These are phyloP conservation scores for Thermothelomyces thermophilus DNA, from an alignment of 2,329 filamentous ascomycete genomes.

Conservation along the genomic window DNA sequence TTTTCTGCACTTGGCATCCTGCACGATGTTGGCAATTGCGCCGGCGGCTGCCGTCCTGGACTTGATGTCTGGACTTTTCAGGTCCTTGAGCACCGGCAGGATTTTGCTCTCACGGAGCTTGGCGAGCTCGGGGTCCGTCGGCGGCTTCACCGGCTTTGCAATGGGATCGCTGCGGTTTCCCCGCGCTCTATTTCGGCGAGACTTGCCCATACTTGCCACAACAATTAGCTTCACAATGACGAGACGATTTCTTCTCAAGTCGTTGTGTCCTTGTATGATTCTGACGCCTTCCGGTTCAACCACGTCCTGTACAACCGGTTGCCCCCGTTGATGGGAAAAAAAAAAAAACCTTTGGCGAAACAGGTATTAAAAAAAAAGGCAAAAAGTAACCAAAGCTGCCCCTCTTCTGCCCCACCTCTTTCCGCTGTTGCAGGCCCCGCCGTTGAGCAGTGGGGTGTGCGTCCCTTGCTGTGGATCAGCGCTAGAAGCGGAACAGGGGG, in stretches of 20 bases:
- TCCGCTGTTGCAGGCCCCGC: not conserved
- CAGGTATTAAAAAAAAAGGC: not conserved
- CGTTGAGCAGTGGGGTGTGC: not conserved
- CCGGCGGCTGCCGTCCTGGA: slow-evolving; percentile 52
- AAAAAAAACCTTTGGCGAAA: slow-evolving; percentile 3
- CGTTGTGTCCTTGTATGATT: not conserved
- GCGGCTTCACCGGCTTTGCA: slow-evolving; percentile 52
- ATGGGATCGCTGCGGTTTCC: slow-evolving; percentile 49
- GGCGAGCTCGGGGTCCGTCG: slow-evolving; percentile 56
- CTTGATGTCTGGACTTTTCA: slow-evolving; percentile 53
- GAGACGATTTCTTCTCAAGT: too few relatives aligned
- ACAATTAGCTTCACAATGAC: too few relatives aligned
- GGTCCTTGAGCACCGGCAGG: slow-evolving; percentile 54
- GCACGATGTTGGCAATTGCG: slow-evolving; percentile 55
- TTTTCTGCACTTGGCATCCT: slow-evolving; percentile 56
- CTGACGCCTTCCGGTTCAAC: not conserved
- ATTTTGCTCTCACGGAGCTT: slow-evolving; percentile 58
- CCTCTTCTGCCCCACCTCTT: slow-evolving; percentile 6
- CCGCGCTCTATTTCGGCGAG: slow-evolving; percentile 47
- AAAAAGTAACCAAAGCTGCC: slow-evolving; percentile 1
- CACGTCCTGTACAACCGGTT: not conserved
- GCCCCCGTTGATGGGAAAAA: not conserved
- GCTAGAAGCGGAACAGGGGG: too few relatives aligned
- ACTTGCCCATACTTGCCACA: slow-evolving; percentile 48
- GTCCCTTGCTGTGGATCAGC: too few relatives aligned